Evolutionary conservation across 1,284 basidiomycete genomes (phyloP).

Genomic region (Irpex sp.): DNA sequence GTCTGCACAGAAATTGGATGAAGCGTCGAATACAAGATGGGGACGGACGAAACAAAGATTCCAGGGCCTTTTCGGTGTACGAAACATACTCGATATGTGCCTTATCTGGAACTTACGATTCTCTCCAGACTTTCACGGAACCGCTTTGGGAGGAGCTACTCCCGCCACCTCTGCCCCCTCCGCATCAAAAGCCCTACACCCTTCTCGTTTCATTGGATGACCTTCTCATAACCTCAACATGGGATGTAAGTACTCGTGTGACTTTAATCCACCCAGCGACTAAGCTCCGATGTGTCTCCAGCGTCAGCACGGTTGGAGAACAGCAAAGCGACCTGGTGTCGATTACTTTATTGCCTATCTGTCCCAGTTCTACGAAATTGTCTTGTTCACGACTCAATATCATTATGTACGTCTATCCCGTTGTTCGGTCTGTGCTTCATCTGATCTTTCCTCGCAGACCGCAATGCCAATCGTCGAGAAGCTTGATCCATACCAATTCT

Average conservation of each 20-base stretch:
- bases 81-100: constrained; percentile 21
- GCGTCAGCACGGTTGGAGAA: constrained; percentile 87
- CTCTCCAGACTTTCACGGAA: constrained; percentile 79
- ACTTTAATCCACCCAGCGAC: neutral
- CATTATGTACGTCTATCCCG: constrained; percentile 65
- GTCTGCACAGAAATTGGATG: constrained; percentile 43
- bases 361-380: constrained; percentile 97
- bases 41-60: constrained; percentile 59
- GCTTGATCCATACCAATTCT: constrained; percentile 91
- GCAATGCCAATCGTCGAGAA: constrained; percentile 90
- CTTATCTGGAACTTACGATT: neutral
- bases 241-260: constrained; percentile 72
- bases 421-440: constrained; percentile 6
- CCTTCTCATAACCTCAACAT: constrained; percentile 86
- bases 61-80: constrained; percentile 59
- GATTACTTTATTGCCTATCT: constrained; percentile 98
- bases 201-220: constrained; percentile 92
- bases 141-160: constrained; percentile 91
- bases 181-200: constrained; percentile 89
- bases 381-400: constrained; percentile 92
- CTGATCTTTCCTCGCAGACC: constrained; percentile 48
- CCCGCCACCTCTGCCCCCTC: constrained; percentile 82
- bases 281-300: constrained; percentile 24
- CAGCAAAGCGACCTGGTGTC: constrained; percentile 92
- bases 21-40: constrained; percentile 56